These are phyloP conservation scores for Zelonia costaricensis DNA, from an alignment of 208 protist genomes.

Conservation along the genomic window DNA sequence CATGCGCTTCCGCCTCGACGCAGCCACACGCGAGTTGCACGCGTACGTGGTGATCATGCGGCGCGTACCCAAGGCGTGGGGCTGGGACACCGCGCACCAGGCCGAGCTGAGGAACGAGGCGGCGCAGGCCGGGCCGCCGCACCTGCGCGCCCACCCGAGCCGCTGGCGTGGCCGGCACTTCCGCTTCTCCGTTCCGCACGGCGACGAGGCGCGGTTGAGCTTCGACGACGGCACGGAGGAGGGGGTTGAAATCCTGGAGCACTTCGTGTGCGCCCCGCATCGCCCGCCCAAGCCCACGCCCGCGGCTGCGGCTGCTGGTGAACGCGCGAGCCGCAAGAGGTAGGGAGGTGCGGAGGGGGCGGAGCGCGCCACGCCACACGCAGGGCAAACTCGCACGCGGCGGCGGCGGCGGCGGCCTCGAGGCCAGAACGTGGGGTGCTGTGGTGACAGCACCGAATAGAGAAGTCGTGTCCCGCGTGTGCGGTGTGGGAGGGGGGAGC, in stretches of 20 bases:
- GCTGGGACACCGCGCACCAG: constrained; percentile 45
- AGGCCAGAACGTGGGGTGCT: too few species aligned
- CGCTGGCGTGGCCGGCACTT: constrained; percentile 48
- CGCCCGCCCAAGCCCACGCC: neutral
- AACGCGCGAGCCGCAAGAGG: too few species aligned
- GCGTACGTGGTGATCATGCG: constrained; percentile 61
- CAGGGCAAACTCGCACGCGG: too few species aligned
- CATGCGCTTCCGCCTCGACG: constrained; percentile 67
- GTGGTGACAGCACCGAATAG: too few species aligned
- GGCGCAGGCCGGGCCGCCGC: constrained; percentile 41
- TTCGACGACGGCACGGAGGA: constrained; percentile 13
- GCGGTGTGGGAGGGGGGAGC: too few species aligned
- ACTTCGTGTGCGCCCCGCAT: constrained; percentile 57
- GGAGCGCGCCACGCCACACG: too few species aligned
- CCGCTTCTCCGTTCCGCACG: neutral
- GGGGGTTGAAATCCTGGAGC: constrained; percentile 43
- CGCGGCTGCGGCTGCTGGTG: too few species aligned
- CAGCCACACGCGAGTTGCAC: constrained; percentile 54
- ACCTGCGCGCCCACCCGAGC: constrained; percentile 61
- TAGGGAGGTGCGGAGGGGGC: too few species aligned
- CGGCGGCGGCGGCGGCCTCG: too few species aligned
- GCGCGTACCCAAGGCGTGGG: constrained; percentile 72
- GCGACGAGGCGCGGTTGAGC: neutral
- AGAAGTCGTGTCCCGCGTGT: too few species aligned
- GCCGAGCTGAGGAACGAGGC: constrained; percentile 29